Base-by-base conservation (phyloP, 1,284 basidiomycete genomes). In the Heterobasidion irregulare region DNA sequence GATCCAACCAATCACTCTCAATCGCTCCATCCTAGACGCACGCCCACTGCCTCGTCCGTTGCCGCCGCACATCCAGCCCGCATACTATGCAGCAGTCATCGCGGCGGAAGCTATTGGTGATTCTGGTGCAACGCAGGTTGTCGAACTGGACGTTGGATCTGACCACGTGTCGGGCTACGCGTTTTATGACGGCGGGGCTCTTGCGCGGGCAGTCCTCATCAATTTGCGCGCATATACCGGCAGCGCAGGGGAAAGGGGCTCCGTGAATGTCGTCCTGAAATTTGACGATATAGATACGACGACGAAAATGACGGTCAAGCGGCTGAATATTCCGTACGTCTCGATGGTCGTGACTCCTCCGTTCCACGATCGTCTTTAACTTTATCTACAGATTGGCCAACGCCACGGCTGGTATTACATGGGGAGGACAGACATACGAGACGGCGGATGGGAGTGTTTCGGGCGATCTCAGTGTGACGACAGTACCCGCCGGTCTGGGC, bases 391-490 rank as follows among this genome's bases (percentile, higher is more conserved):
- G 80, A 34, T 74, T 79, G 59, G 80, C 82, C 15, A 80, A 84
- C 60, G 81, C 80, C 58, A 73, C 71, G 1, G 68, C 70, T 45
- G 79, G 79, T 36, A 53, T 86, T 53, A 81, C 73, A 0, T 85
- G 82, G 82, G 84, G 76, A 51, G 83, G 83, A 2, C 82, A 83
- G 65, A 80, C 75, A 2, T 86, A 80, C 56, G 84, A 86, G 65
- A 86, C 82, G 0, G 50, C 60, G 36, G 70, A 81, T 58, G 82
- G 73, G 0, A 70, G 65, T 46, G 74, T 79, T 12, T 65, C 61
- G 10, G 82, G 83, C 0, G 53, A 19, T 9, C 52, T 74, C 32
- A 62, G 64, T 6, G 59, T 71, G 2, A 70, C 78, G 58, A 71
- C 50, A 0, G 64, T 71, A 12, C 54, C 64, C 16, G 63, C 81